phyloP scores from a whole-genome alignment of 192 early-diverging fungal species.

The Rhizophagus clarus region DNA sequence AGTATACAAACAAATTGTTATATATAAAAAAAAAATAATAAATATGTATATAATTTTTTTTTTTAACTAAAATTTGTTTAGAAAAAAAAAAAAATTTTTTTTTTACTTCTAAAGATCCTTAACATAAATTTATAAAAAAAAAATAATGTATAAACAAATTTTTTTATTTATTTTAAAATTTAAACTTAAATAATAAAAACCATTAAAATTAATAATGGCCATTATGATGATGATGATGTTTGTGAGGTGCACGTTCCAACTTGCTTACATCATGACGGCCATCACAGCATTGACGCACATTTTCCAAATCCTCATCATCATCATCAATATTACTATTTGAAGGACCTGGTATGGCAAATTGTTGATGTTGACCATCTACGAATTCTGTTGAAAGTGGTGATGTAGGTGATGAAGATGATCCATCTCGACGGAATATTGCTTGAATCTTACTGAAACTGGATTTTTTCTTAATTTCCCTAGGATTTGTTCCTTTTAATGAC shows the following conservation, averaged over 20 bases:
- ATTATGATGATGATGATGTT: background rate
- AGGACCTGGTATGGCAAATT: background rate
- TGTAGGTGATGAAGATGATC: background rate
- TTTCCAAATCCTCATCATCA: conserved; percentile 24
- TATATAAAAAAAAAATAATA: no score
- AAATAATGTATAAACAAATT: no score
- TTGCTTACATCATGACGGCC: conserved; percentile 23
- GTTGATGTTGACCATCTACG: background rate
- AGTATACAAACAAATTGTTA: no score
- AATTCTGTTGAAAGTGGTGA: conserved; percentile 13
- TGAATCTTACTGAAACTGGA: conserved; percentile 28
- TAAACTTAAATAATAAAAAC: no score
- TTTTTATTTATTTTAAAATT: no score
- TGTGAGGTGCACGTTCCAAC: background rate
- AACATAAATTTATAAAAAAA: no score
- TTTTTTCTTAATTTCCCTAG: background rate
- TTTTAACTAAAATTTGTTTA: no score
- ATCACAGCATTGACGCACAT: conserved; percentile 30
- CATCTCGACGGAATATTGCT: conserved; percentile 21
- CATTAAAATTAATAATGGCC: background rate
- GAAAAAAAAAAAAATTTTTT: no score
- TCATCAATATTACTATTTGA: background rate
- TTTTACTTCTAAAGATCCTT: no score
- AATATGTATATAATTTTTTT: no score
- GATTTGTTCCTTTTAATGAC: background rate